These are phyloP conservation scores for Ehretia macrophylla DNA, from an alignment of 257 asterid species.

Conservation along the genomic window DNA sequence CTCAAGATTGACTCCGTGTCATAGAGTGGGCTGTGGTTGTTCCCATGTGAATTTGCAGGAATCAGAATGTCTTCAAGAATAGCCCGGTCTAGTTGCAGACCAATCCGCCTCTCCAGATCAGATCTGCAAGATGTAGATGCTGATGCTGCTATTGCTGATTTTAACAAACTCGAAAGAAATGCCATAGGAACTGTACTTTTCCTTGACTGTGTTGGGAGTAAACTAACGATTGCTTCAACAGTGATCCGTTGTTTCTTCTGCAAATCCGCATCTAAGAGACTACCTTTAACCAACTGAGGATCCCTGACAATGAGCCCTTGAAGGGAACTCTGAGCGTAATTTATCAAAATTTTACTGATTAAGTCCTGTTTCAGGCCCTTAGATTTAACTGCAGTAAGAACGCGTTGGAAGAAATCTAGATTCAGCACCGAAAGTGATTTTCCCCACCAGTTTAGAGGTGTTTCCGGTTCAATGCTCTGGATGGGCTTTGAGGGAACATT, in stretches of 20 bases:
- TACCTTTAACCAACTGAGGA: conserved; percentile 19
- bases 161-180: neutral
- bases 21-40: conserved; percentile 48
- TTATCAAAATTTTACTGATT: neutral
- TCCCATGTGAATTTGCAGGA: conserved; percentile 51
- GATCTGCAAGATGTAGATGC: conserved; percentile 70
- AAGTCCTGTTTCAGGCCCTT: conserved; percentile 22
- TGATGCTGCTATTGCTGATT: conserved; percentile 40
- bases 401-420: conserved; percentile 4
- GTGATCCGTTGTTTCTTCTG: conserved; percentile 5
- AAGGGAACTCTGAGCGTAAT: conserved; percentile 28
- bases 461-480: neutral
- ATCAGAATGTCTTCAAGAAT: conserved; percentile 79
- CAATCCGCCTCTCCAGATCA: conserved; percentile 82
- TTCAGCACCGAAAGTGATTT: neutral
- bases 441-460: conserved; percentile 5
- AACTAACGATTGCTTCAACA: conserved; percentile 4
- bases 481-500: conserved; percentile 30
- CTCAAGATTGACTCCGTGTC: conserved; percentile 64
- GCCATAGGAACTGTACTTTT: conserved; percentile 1
- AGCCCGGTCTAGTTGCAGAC: conserved; percentile 88
- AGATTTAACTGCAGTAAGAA: conserved; percentile 7
- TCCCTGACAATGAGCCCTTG: conserved; percentile 52
- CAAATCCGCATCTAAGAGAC: neutral
- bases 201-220: conserved; percentile 5